phyloP scores from a whole-genome alignment of 257 asterid species.

The Gentiana macrophylla region DNA sequence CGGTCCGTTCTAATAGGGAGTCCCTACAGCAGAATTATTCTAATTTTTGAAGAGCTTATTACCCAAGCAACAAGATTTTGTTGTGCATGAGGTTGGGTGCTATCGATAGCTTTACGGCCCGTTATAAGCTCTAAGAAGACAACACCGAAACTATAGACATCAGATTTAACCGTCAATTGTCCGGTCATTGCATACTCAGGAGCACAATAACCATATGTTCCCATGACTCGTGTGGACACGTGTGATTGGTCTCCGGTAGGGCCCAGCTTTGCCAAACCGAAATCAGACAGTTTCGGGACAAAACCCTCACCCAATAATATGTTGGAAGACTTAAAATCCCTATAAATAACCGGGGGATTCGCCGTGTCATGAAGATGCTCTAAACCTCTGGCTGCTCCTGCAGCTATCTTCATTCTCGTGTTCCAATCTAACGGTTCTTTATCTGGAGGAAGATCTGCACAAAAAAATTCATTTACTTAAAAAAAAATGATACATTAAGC shows the following conservation, averaged over 20 bases:
- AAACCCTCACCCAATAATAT: conserved; percentile 62
- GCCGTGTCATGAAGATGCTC: conserved; percentile 78
- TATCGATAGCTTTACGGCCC: conserved; percentile 69
- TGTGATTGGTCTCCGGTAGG: conserved; percentile 73
- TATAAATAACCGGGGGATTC: conserved; percentile 62
- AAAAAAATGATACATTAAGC: background rate
- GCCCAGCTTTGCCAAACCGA: conserved; percentile 75
- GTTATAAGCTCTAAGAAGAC: conserved; percentile 75
- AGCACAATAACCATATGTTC: conserved; percentile 85
- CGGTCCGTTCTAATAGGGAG: too few species aligned
- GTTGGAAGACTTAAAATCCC: conserved; percentile 75
- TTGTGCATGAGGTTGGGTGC: conserved; percentile 26
- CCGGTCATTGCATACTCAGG: conserved; percentile 90
- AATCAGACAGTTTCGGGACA: conserved; percentile 77
- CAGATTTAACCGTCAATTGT: too few species aligned
- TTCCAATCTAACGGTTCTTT: conserved; percentile 52
- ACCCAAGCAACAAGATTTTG: conserved; percentile 66
- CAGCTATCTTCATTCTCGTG: conserved; percentile 67
- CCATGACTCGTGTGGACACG: conserved; percentile 87
- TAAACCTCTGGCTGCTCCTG: conserved; percentile 74
- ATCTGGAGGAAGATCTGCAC: conserved; percentile 26
- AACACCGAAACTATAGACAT: conserved; percentile 81
- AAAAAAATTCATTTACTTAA: conserved; percentile 10
- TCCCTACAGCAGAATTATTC: too few species aligned
- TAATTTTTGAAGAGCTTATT: conserved; percentile 5